Conservation (phyloP, 2,329 filamentous ascomycete genomes). For the Colletotrichum sidae region DNA sequence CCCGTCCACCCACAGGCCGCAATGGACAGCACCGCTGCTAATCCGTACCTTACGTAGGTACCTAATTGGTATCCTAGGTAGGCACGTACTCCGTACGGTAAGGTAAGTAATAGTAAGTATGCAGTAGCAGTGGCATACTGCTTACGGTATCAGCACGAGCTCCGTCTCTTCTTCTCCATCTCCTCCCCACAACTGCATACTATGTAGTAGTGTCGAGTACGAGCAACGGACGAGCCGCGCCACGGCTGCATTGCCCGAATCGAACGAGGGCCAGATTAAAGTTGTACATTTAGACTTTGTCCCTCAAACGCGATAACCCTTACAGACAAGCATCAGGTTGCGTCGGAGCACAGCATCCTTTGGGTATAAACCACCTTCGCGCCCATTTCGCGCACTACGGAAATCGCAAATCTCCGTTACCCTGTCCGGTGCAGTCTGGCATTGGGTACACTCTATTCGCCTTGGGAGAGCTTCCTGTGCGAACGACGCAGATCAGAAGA, state of each 20-base stretch:
- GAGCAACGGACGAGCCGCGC: not conserved
- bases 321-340: conserved; percentile 24
- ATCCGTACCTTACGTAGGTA: no score
- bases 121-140: no score
- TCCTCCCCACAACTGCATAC: not conserved
- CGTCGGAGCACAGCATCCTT: conserved; percentile 8
- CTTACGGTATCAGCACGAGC: no score
- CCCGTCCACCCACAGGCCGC: no score
- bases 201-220: no score
- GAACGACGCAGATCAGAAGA: not conserved
- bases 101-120: no score
- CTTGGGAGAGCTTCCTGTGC: not conserved
- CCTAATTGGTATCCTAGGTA: no score
- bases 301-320: conserved; percentile 24
- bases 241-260: conserved; percentile 4
- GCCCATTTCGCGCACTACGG: conserved; percentile 21
- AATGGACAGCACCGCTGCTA: no score
- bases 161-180: not conserved
- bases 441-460: not conserved
- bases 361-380: conserved; percentile 26
- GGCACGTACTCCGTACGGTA: no score
- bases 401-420: conserved; percentile 18
- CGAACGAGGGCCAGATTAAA: conserved; percentile 1
- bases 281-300: conserved; percentile 31
- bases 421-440: conserved; percentile 5